phyloP scores from a whole-genome alignment of 768 basidiomycete species.

The Naganishia randhawae region DNA sequence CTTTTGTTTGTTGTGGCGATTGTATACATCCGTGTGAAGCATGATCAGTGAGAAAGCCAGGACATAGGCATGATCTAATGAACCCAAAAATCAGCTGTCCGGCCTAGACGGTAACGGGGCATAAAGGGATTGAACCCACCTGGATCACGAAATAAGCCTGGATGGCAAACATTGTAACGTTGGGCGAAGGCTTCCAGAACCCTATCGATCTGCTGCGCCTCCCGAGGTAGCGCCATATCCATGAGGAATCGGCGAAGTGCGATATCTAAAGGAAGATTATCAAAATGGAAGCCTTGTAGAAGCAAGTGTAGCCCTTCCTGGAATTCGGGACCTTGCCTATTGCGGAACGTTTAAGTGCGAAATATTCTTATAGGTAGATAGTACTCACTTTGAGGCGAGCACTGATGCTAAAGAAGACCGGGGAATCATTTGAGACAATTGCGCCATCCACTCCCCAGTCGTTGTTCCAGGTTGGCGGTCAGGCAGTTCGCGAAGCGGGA shows the following conservation, averaged over 20 bases:
- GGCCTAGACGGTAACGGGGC: not conserved
- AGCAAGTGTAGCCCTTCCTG: constrained; percentile 65
- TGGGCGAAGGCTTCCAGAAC: constrained; percentile 92
- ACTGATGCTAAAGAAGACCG: constrained; percentile 76
- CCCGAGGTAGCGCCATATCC: constrained; percentile 83
- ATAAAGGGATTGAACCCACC: constrained; percentile 55
- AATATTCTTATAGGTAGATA: constrained; percentile 26
- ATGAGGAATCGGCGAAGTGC: constrained; percentile 84
- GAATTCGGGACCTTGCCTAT: constrained; percentile 70
- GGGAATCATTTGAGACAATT: constrained; percentile 63
- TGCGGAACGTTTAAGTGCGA: constrained; percentile 19
- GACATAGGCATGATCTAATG: constrained; percentile 84
- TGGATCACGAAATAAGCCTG: constrained; percentile 68
- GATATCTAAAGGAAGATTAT: constrained; percentile 76
- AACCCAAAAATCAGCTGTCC: not conserved
- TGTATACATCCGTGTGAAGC: constrained; percentile 97
- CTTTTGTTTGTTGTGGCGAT: constrained; percentile 93
- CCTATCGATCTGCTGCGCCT: constrained; percentile 97
- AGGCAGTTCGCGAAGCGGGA: not conserved
- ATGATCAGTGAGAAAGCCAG: constrained; percentile 96
- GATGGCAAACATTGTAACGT: constrained; percentile 78
- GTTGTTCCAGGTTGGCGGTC: constrained; percentile 25
- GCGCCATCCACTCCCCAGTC: constrained; percentile 64
- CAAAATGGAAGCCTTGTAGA: constrained; percentile 73
- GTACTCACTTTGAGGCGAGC: constrained; percentile 70